These are phyloP conservation scores for Flaveria robusta DNA, from an alignment of 129 eudicot species.

Conservation along the genomic window DNA sequence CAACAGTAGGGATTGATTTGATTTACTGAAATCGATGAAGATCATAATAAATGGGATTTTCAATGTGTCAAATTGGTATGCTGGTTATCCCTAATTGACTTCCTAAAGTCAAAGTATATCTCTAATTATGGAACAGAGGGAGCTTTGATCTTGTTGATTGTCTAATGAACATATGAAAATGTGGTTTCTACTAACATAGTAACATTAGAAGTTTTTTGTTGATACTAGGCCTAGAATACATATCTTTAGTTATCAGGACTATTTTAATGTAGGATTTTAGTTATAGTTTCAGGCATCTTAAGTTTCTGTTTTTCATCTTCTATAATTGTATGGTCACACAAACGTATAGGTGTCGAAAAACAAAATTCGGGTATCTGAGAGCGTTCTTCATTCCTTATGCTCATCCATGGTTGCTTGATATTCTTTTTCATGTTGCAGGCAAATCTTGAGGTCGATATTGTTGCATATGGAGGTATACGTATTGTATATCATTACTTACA, in stretches of 20 bases:
- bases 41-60: background rate
- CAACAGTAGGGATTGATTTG: background rate
- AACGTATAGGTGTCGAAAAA: too few species aligned
- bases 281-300: background rate
- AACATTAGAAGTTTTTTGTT: background rate
- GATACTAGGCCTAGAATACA: background rate
- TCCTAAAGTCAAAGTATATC: background rate
- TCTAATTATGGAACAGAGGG: background rate
- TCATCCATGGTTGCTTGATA: background rate
- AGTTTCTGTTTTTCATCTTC: background rate
- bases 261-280: background rate
- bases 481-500: background rate
- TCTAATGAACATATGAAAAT: constrained; percentile 7
- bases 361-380: too few species aligned
- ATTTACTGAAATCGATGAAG: background rate
- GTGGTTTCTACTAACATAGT: background rate
- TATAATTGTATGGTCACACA: too few species aligned
- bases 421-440: constrained; percentile 51
- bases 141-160: background rate
- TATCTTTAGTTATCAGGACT: background rate
- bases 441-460: constrained; percentile 75
- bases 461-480: constrained; percentile 88
- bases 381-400: background rate
- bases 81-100: background rate
- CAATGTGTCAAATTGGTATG: background rate